Conservation (phyloP, 139 green algal species). For the Coelastrella sp. region DNA sequence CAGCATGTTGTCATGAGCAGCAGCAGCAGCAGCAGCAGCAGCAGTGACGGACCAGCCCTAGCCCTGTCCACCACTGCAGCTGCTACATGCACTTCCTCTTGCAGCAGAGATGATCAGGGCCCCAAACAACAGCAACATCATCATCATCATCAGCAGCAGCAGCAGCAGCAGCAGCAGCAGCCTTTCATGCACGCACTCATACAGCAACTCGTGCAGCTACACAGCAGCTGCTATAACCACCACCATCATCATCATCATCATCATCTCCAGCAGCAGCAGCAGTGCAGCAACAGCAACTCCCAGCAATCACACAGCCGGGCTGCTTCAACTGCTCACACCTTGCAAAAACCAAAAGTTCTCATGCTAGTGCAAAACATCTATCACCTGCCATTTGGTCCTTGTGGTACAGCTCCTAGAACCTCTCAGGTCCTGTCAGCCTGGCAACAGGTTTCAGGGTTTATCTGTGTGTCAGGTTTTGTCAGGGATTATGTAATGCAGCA, state of each 20-base stretch:
- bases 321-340: too few species aligned
- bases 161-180: slow-evolving; percentile 6
- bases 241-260: not conserved
- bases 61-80: not conserved
- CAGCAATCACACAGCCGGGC: not conserved
- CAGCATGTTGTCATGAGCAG: slow-evolving; percentile 6
- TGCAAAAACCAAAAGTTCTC: not conserved
- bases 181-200: not conserved
- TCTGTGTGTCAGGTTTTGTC: slow-evolving; percentile 35
- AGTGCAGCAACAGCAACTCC: not conserved
- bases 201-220: not conserved
- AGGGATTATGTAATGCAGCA: slow-evolving; percentile 8
- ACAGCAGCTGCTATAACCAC: not conserved
- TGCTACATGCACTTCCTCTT: not conserved
- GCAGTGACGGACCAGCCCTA: not conserved
- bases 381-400: slow-evolving; percentile 31
- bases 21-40: slow-evolving; percentile 20
- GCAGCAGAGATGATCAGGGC: not conserved
- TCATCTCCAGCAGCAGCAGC: slow-evolving; percentile 7
- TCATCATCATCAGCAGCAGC: not conserved
- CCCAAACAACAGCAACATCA: not conserved
- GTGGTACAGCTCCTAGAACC: slow-evolving; percentile 14
- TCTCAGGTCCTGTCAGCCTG: not conserved
- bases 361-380: slow-evolving; percentile 37
- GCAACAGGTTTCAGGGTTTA: not conserved